Conservation (phyloP, 2,329 filamentous ascomycete species). For the Rhynchosporium graminicola region DNA sequence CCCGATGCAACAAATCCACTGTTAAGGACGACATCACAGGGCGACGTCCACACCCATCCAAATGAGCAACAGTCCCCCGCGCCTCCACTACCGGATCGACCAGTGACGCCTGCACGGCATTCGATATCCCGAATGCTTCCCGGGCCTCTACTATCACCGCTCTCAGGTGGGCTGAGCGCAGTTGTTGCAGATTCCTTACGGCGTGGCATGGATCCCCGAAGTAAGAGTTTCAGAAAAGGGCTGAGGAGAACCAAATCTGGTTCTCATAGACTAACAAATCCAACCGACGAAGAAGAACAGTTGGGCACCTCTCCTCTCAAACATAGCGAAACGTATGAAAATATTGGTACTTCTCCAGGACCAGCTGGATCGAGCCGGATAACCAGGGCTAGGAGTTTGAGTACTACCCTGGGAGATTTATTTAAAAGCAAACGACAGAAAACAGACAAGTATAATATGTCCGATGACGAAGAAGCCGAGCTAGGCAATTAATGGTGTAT, state of each 20-base stretch:
- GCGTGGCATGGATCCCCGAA: constrained; percentile 48
- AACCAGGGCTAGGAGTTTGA: constrained; percentile 37
- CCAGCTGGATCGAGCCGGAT: constrained; percentile 23
- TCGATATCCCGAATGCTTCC: constrained; percentile 55
- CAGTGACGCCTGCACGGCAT: constrained; percentile 47
- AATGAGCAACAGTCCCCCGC: constrained; percentile 38
- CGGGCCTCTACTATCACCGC: constrained; percentile 59
- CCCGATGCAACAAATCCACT: constrained; percentile 31
- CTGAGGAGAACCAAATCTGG: constrained; percentile 37
- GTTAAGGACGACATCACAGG: constrained; percentile 33
- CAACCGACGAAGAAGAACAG: constrained; percentile 27
- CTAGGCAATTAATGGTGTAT: constrained; percentile 34
- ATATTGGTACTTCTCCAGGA: constrained; percentile 31
- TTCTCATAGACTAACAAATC: constrained; percentile 30
- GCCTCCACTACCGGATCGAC: constrained; percentile 43
- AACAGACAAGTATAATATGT: constrained; percentile 22
- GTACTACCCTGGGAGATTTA: constrained; percentile 37
- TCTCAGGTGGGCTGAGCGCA: constrained; percentile 60
- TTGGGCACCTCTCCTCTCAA: constrained; percentile 26
- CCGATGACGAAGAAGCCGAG: constrained; percentile 35
- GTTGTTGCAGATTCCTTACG: constrained; percentile 66
- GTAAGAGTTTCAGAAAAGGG: constrained; percentile 34
- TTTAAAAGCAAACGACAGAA: constrained; percentile 32
- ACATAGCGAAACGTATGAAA: constrained; percentile 14
- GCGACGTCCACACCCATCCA: constrained; percentile 35